phyloP scores from a whole-genome alignment of 768 basidiomycete species.

The Naganishia vishniacii region DNA sequence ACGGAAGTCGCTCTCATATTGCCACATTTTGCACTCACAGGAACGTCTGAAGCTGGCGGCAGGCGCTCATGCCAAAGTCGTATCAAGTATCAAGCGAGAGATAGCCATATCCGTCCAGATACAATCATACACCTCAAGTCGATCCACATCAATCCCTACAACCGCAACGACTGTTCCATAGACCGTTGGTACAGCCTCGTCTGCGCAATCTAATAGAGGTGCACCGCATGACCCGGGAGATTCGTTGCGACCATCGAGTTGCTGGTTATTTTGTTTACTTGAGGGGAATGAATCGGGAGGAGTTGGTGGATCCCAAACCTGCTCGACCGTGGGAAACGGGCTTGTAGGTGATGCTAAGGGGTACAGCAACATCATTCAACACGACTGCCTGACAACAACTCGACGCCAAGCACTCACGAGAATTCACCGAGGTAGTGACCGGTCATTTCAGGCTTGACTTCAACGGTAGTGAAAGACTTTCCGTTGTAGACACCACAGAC shows the following conservation, averaged over 20 bases:
- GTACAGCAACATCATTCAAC: constrained; percentile 4
- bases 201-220: constrained; percentile 2
- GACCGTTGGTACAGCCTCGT: not conserved
- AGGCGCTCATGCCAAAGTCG: no score
- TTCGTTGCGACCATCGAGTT: not conserved
- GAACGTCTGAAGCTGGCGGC: no score
- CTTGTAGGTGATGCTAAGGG: constrained; percentile 71
- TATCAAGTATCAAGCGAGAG: constrained; percentile 1
- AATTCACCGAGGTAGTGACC: constrained; percentile 96
- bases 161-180: constrained; percentile 11
- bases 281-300: constrained; percentile 67
- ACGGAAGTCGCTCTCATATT: no score
- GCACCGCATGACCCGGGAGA: not conserved
- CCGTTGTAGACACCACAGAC: constrained; percentile 88
- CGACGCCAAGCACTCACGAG: constrained; percentile 36
- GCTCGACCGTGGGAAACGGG: constrained; percentile 99
- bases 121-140: constrained; percentile 24
- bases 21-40: not conserved
- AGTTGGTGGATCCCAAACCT: constrained; percentile 91
- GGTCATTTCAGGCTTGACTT: constrained; percentile 99
- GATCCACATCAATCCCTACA: constrained; percentile 18
- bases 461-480: constrained; percentile 60
- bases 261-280: constrained; percentile 61
- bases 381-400: constrained; percentile 55
- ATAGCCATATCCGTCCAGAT: constrained; percentile 23